Conservation (phyloP, 1,284 basidiomycete species). For the Cronartium ribicola region DNA sequence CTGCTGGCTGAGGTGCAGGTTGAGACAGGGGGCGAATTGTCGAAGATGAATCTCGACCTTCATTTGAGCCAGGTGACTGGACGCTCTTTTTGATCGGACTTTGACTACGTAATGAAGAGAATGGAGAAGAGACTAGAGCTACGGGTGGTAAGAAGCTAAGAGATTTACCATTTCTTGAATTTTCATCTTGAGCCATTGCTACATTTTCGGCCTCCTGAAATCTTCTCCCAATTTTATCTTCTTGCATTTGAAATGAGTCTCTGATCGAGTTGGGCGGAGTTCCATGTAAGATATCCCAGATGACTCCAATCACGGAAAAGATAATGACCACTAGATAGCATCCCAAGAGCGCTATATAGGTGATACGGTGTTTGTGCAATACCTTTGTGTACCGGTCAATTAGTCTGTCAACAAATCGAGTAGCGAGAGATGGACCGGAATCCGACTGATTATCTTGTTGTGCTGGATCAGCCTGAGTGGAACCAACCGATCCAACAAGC, state of each 20-base stretch:
- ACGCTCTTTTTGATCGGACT: not conserved
- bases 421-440: constrained; percentile 6
- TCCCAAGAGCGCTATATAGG: constrained; percentile 18
- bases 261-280: not conserved
- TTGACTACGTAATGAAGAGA: not conserved
- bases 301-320: constrained; percentile 17
- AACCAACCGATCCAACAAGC: constrained; percentile 17
- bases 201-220: not conserved
- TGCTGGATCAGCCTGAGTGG: not conserved
- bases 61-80: not conserved
- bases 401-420: constrained; percentile 24
- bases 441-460: constrained; percentile 7
- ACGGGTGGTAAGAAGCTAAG: constrained; percentile 8
- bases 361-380: constrained; percentile 24
- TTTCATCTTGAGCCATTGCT: constrained; percentile 1
- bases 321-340: constrained; percentile 24
- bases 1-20: not conserved
- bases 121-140: constrained; percentile 17
- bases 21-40: not conserved
- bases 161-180: constrained; percentile 20
- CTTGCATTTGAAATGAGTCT: not conserved
- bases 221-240: not conserved
- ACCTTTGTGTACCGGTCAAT: constrained; percentile 31
- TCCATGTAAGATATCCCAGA: constrained; percentile 25
- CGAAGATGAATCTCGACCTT: not conserved